Evolutionary conservation across 2,329 filamentous ascomycete species (phyloP).

Genomic region (Trichoderma sp.): DNA sequence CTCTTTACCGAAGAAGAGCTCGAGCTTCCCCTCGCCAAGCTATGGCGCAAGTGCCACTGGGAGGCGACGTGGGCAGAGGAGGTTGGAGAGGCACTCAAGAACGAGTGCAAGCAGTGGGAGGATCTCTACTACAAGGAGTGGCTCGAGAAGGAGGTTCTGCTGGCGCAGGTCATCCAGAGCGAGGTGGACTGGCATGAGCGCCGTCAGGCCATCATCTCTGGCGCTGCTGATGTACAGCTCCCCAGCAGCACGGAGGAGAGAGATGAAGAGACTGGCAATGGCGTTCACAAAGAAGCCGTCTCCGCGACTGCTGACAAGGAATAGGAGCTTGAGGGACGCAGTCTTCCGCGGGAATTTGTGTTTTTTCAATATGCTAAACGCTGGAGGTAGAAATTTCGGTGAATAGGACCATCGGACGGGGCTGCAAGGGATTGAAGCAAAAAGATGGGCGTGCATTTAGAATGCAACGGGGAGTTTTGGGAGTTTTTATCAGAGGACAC

Average conservation of each 20-base stretch:
- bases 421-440: neutral
- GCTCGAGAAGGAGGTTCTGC: conserved; percentile 73
- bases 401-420: neutral
- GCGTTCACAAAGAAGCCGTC: conserved; percentile 14
- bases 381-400: neutral
- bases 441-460: neutral
- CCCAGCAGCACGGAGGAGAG: conserved; percentile 32
- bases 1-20: conserved; percentile 67
- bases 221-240: conserved; percentile 45
- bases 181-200: conserved; percentile 65
- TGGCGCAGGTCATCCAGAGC: conserved; percentile 67
- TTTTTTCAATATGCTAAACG: neutral
- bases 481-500: neutral
- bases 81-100: conserved; percentile 61
- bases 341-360: neutral
- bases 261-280: conserved; percentile 27
- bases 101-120: conserved; percentile 65
- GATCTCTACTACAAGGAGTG: conserved; percentile 67
- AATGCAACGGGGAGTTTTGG: conserved; percentile 6
- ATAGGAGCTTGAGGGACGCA: neutral
- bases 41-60: conserved; percentile 65
- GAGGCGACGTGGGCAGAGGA: conserved; percentile 71
- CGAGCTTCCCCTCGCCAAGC: conserved; percentile 53
- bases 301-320: neutral
- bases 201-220: conserved; percentile 52